Percentiles rank a stretch among this genome's conserved stretches.
These are phyloP conservation scores for Phytophthora crassamura DNA, from an alignment of 352 stramenopile genomes.

Conservation along the genomic window DNA sequence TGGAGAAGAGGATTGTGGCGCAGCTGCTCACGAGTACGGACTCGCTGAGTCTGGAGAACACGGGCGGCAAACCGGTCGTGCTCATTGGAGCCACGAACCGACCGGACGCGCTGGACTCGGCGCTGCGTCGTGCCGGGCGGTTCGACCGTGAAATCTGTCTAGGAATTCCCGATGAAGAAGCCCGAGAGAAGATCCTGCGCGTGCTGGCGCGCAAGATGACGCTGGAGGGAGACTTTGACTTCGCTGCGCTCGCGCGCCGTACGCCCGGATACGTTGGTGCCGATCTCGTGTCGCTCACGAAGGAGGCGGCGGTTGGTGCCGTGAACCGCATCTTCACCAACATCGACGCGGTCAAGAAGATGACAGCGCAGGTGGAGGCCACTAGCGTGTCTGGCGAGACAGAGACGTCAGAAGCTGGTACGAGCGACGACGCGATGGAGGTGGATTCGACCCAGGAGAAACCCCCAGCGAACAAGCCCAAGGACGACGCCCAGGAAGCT, in stretches of 20 bases:
- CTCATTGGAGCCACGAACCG: slow-evolving; percentile 98
- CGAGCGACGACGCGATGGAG: slow-evolving; percentile 36
- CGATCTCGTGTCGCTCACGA: slow-evolving; percentile 97
- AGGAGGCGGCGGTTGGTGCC: slow-evolving; percentile 97
- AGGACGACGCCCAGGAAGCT: slow-evolving; percentile 22
- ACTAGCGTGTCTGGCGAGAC: slow-evolving; percentile 15
- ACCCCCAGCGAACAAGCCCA: slow-evolving; percentile 5
- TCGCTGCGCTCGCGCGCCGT: slow-evolving; percentile 89
- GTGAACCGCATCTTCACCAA: slow-evolving; percentile 98
- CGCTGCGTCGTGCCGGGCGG: slow-evolving; percentile 95
- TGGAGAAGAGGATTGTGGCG: slow-evolving; percentile 98
- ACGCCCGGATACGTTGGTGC: slow-evolving; percentile 98
- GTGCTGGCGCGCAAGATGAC: slow-evolving; percentile 96
- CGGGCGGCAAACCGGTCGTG: slow-evolving; percentile 93
- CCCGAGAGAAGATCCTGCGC: slow-evolving; percentile 94
- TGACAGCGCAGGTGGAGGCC: slow-evolving; percentile 17
- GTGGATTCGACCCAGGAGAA: slow-evolving; percentile 19
- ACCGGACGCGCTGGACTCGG: slow-evolving; percentile 96
- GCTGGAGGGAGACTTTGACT: slow-evolving; percentile 95
- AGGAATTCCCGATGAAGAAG: slow-evolving; percentile 96
- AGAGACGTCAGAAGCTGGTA: slow-evolving; percentile 11
- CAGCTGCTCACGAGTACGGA: slow-evolving; percentile 95
- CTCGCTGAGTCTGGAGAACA: slow-evolving; percentile 89
- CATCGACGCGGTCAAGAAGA: slow-evolving; percentile 46
- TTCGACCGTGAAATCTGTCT: slow-evolving; percentile 99